Percentiles rank a stretch among this genome's conserved stretches.
Conservation (phyloP, 371 early-diverging fungal genomes). For the Mortierella sp. region DNA sequence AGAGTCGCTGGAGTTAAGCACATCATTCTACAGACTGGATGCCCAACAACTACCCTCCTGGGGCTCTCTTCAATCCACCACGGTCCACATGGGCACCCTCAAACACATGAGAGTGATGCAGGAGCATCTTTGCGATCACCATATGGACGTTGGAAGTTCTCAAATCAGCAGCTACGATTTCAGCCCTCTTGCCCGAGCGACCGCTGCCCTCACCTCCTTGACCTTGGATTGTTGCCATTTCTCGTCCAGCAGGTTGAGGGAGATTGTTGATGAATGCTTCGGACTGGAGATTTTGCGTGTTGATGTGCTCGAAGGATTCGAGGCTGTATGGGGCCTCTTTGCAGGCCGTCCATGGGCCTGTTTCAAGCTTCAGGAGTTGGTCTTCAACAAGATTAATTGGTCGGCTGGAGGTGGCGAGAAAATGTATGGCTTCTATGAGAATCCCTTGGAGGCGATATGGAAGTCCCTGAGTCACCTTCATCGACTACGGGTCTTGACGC, state of each 20-base stretch:
- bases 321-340: neutral
- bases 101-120: neutral
- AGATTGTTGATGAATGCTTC: neutral
- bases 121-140: neutral
- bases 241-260: neutral
- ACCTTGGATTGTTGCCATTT: neutral
- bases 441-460: too few relatives aligned
- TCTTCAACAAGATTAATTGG: too few relatives aligned
- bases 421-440: too few relatives aligned
- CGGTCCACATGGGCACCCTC: neutral
- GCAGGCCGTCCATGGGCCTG: slow-evolving; percentile 6
- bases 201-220: neutral
- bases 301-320: neutral
- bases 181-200: neutral
- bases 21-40: too few relatives aligned
- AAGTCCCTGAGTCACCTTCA: too few relatives aligned
- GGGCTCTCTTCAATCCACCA: too few relatives aligned
- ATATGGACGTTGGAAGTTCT: neutral
- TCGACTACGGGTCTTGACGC: too few relatives aligned
- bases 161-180: neutral
- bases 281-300: neutral
- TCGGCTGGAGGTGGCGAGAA: too few relatives aligned
- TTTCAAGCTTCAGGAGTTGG: neutral
- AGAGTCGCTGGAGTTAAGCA: too few relatives aligned
- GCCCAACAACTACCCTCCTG: too few relatives aligned